These are phyloP conservation scores for Kodamaea neixiangensis DNA, from an alignment of 805 yeast genomes.

Conservation along the genomic window DNA sequence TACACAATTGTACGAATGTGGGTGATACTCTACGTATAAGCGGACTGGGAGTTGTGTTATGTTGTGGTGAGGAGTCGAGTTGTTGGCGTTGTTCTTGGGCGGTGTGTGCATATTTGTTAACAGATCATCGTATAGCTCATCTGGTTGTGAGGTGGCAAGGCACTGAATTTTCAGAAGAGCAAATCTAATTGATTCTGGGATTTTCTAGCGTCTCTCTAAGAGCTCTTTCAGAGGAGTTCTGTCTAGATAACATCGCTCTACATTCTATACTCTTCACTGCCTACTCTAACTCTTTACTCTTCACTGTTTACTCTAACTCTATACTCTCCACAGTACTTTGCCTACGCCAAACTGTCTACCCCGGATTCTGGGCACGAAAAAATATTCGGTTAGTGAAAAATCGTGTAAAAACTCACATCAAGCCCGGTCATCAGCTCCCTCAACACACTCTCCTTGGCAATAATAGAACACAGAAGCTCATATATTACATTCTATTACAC, in stretches of 20 bases:
- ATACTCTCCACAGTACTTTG: too few relatives aligned
- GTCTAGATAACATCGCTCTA: too few relatives aligned
- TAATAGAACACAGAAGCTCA: neutral
- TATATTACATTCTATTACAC: neutral
- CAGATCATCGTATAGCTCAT: neutral
- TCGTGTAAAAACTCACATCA: neutral
- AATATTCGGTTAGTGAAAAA: neutral
- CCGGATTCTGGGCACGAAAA: neutral
- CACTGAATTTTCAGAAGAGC: neutral
- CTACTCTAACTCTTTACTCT: too few relatives aligned
- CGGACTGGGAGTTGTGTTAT: neutral
- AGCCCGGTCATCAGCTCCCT: too few relatives aligned
- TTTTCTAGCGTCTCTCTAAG: too few relatives aligned
- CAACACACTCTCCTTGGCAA: neutral
- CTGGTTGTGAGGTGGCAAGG: neutral
- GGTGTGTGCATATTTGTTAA: neutral
- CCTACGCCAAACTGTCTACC: neutral
- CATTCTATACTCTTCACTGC: too few relatives aligned
- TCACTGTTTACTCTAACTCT: neutral
- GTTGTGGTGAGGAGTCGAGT: neutral
- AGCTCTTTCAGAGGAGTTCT: too few relatives aligned
- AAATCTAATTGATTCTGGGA: too few relatives aligned
- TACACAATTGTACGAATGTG: neutral
- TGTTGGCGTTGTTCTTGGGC: neutral
- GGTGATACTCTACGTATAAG: neutral